phyloP scores from a whole-genome alignment of 306 rosid genomes.

The Senna siamea region DNA sequence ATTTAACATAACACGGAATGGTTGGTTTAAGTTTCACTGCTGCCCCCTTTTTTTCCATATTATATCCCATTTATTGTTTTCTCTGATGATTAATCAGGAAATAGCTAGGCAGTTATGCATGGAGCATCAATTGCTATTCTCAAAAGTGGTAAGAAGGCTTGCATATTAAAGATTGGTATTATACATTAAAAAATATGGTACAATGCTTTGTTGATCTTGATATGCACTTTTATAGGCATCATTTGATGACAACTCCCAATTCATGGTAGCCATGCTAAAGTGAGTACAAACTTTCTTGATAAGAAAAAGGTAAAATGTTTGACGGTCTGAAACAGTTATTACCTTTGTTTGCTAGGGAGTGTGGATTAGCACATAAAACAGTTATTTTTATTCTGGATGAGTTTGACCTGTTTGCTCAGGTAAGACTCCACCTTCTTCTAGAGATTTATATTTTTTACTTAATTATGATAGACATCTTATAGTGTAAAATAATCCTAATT shows the following conservation, averaged over 20 bases:
- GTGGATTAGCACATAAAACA: constrained; percentile 92
- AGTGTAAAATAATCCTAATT: neutral
- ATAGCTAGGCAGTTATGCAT: constrained; percentile 88
- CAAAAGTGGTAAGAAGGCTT: constrained; percentile 72
- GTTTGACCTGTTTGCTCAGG: constrained; percentile 96
- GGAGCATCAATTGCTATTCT: constrained; percentile 80
- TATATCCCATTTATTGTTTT: constrained; percentile 36
- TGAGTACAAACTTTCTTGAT: constrained; percentile 47
- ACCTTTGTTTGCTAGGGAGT: constrained; percentile 69
- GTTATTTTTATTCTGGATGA: constrained; percentile 83
- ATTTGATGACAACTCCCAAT: constrained; percentile 89
- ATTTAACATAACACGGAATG: constrained; percentile 9
- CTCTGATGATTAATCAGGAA: constrained; percentile 67
- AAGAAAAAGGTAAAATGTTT: constrained; percentile 13
- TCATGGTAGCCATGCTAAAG: constrained; percentile 90
- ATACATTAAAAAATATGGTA: constrained; percentile 5
- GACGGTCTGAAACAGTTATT: constrained; percentile 32
- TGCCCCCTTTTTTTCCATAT: neutral
- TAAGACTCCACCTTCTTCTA: constrained; percentile 44
- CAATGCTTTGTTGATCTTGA: constrained; percentile 38
- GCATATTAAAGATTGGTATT: constrained; percentile 4
- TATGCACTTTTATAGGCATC: constrained; percentile 72
- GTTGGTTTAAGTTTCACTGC: constrained; percentile 30
- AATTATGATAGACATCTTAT: constrained; percentile 28
- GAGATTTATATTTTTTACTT: neutral